Evolutionary conservation across 345 rosid species (phyloP).

Genomic region (Hypericum perforatum): DNA sequence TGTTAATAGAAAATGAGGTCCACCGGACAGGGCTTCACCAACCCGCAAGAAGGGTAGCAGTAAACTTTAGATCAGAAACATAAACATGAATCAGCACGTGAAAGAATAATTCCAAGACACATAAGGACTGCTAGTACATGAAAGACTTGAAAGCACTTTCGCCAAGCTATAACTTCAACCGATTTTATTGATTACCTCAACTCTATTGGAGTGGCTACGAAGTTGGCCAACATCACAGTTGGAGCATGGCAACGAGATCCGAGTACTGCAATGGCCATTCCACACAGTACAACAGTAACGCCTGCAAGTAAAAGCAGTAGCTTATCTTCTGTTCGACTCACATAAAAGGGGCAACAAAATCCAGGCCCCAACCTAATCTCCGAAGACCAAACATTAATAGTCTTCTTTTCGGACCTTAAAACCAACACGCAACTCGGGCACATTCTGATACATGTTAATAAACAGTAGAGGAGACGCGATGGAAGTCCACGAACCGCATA

Average conservation of each 20-base stretch:
- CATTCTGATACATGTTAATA: conserved; percentile 4
- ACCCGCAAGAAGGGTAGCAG: conserved; percentile 89
- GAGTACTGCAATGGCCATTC: conserved; percentile 65
- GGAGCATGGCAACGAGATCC: conserved; percentile 78
- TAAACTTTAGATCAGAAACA: conserved; percentile 40
- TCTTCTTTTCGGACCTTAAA: not conserved
- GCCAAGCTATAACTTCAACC: not conserved
- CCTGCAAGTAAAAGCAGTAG: conserved; percentile 29
- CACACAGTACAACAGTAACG: conserved; percentile 77
- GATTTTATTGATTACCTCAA: conserved; percentile 51
- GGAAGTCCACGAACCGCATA: conserved; percentile 45
- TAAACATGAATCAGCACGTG: conserved; percentile 11
- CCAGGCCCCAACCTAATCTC: too few relatives aligned
- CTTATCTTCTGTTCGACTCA: not conserved
- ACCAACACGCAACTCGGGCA: not conserved
- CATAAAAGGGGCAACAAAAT: too few relatives aligned
- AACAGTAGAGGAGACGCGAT: not conserved
- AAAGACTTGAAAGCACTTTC: not conserved
- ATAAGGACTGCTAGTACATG: not conserved
- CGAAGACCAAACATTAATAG: not conserved
- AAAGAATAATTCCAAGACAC: not conserved
- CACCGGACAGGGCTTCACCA: conserved; percentile 66
- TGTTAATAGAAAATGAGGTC: conserved; percentile 79
- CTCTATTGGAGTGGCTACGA: conserved; percentile 80
- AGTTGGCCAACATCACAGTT: conserved; percentile 71